These are phyloP conservation scores for Globisporangium cystogenes DNA, from an alignment of 352 stramenopile species.

Conservation along the genomic window DNA sequence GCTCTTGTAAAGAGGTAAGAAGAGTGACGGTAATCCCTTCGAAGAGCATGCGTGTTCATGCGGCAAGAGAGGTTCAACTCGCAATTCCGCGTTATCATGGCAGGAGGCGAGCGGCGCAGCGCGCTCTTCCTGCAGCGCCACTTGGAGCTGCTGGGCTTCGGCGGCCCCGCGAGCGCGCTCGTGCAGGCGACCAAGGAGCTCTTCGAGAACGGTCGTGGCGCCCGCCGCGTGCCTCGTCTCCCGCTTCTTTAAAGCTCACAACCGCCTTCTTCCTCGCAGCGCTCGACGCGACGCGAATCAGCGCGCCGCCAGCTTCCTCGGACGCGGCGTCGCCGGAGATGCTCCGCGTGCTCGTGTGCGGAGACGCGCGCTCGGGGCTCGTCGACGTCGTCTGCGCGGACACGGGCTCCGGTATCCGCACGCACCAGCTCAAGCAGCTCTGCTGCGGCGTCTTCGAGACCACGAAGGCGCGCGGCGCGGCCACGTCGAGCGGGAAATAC, in stretches of 20 bases:
- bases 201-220: slow-evolving; percentile 63
- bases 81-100: too few relatives aligned
- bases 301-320: slow-evolving; percentile 6
- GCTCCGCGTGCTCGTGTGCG: slow-evolving; percentile 41
- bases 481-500: slow-evolving; percentile 53
- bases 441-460: slow-evolving; percentile 73
- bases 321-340: slow-evolving; percentile 23
- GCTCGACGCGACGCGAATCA: slow-evolving; percentile 47
- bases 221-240: too few relatives aligned
- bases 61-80: too few relatives aligned
- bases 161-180: slow-evolving; percentile 42
- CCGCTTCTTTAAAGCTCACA: too few relatives aligned
- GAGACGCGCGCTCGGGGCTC: slow-evolving; percentile 17
- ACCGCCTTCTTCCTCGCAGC: slow-evolving; percentile 21
- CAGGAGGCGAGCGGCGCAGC: slow-evolving; percentile 14
- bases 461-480: slow-evolving; percentile 12
- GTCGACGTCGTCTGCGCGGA: slow-evolving; percentile 75
- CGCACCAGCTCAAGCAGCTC: slow-evolving; percentile 55
- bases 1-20: too few relatives aligned
- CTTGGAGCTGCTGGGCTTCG: slow-evolving; percentile 73
- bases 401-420: slow-evolving; percentile 60
- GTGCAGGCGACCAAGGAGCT: slow-evolving; percentile 78
- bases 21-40: too few relatives aligned
- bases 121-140: slow-evolving; percentile 62
- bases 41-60: too few relatives aligned